phyloP scores from a whole-genome alignment of 2,329 filamentous ascomycete genomes.

The Karstenula rhodostoma region DNA sequence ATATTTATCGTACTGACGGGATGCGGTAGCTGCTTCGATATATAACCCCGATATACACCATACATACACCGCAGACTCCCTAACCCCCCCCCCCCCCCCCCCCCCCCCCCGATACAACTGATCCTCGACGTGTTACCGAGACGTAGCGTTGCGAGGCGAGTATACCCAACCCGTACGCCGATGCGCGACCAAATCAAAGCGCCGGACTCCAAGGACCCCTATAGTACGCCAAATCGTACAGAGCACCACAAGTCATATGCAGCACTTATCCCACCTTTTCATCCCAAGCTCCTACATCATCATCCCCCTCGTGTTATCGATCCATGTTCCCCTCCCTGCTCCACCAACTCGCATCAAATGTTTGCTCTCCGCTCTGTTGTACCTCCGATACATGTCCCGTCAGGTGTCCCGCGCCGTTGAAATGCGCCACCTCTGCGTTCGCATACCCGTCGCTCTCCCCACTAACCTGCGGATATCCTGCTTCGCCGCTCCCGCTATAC shows the following conservation, averaged over 20 bases:
- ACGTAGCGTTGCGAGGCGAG: too few species aligned
- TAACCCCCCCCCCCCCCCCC: too few species aligned
- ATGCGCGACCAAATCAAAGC: background rate
- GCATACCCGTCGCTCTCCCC: constrained; percentile 11
- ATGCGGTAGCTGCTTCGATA: too few species aligned
- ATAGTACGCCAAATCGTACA: background rate
- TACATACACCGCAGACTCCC: too few species aligned
- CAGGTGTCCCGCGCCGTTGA: constrained; percentile 1
- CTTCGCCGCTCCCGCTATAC: constrained; percentile 29
- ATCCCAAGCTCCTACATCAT: background rate
- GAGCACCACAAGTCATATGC: too few species aligned
- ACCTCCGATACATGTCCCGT: constrained; percentile 1
- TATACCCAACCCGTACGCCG: too few species aligned
- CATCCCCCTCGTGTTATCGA: constrained; percentile 1
- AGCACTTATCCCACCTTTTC: too few species aligned
- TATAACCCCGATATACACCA: too few species aligned
- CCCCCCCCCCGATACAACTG: too few species aligned
- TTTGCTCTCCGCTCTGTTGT: background rate
- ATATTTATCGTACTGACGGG: too few species aligned
- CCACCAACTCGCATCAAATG: constrained; percentile 17
- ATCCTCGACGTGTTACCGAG: background rate
- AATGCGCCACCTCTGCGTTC: constrained; percentile 2
- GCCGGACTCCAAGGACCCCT: background rate
- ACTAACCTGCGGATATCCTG: constrained; percentile 22
- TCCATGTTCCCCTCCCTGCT: constrained; percentile 1